Base-by-base conservation (phyloP, 2,329 filamentous ascomycete species). In the Cordyceps farinosa region DNA sequence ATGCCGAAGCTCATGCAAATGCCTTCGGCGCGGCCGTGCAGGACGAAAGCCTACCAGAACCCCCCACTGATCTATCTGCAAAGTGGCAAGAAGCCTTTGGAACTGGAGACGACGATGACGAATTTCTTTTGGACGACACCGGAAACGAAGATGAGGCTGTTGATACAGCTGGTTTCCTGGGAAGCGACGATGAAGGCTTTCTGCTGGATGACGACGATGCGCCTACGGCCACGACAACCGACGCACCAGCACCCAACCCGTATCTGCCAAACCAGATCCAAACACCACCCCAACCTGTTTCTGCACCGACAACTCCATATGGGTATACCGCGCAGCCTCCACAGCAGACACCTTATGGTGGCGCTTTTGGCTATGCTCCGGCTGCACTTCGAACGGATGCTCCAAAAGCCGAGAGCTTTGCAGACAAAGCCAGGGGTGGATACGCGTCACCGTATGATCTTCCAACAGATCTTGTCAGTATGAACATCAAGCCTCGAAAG, bases 361-460 rank as follows among this genome's bases (percentile, higher is more conserved):
- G 73, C 30, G 70, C 71, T 3, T 64, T 74, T 34, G 75, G 74
- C 7, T 67, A 69, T 50, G 55, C 62, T 8, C 62, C 66, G 10
- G 59, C 52, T 11, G 51, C 58, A 22, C 73, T 71, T 1, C 75
- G 73, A 13, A 80, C 81, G n/a, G 78, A 83, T 66, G 69, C 83
- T 64, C 75, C 76, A 36, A 87, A 87, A 75, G 81, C 86, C 1
- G 87, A 96, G 73, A 98, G 94, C 75, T 99, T 97, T 75, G 91
- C 85, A 6, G 90, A 94, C 74, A 96, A 96, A 75, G 80, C 91
- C 3, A 98, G 96, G 76, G 91, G 91, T 62, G 93, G 94, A 8
- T 99, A 99, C 73, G 84, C 89, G 55, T 98, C 94, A 27, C 95
- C 95, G 0, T 99, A 97, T 70, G 96, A 99, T 77, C 81, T 99